These are phyloP conservation scores for Collybiopsis confluens DNA, from an alignment of 768 basidiomycete genomes.

Conservation along the genomic window DNA sequence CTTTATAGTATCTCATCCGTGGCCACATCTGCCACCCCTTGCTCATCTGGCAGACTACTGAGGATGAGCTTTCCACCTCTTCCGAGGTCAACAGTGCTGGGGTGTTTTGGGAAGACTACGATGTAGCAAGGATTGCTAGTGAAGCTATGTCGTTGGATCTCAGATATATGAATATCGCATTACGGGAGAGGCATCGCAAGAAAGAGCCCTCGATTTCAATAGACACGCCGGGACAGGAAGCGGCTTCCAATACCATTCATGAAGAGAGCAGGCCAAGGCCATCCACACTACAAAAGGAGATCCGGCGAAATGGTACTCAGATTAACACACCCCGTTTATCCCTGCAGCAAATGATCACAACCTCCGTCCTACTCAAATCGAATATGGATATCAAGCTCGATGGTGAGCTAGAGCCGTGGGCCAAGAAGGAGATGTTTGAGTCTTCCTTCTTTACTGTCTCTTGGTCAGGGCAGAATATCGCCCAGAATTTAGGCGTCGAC, in stretches of 20 bases:
- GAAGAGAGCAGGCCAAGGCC: conserved; percentile 20
- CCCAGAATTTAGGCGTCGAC: conserved; percentile 17
- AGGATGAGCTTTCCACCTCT: conserved; percentile 56
- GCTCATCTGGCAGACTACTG: conserved; percentile 62
- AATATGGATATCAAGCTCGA: conserved; percentile 60
- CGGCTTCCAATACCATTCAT: conserved; percentile 7
- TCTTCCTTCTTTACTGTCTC: conserved; percentile 23
- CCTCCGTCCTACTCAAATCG: conserved; percentile 70
- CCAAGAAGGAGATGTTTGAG: conserved; percentile 34
- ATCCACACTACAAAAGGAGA: conserved; percentile 22
- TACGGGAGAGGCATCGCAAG: conserved; percentile 27
- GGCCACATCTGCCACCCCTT: conserved; percentile 72
- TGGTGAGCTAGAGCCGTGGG: conserved; percentile 50
- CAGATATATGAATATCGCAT: conserved; percentile 49
- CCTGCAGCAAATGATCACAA: conserved; percentile 71
- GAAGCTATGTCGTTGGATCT: conserved; percentile 69
- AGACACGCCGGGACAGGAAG: not conserved
- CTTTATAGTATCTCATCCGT: conserved; percentile 57
- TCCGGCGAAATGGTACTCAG: too few relatives aligned
- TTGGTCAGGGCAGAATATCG: too few relatives aligned
- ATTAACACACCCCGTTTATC: conserved; percentile 48
- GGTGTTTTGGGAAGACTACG: conserved; percentile 62
- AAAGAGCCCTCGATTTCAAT: not conserved
- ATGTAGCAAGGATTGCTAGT: conserved; percentile 56
- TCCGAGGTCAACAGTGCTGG: conserved; percentile 18